Base-by-base conservation (phyloP, 2,329 filamentous ascomycete species). In the Botrytis deweyae region DNA sequence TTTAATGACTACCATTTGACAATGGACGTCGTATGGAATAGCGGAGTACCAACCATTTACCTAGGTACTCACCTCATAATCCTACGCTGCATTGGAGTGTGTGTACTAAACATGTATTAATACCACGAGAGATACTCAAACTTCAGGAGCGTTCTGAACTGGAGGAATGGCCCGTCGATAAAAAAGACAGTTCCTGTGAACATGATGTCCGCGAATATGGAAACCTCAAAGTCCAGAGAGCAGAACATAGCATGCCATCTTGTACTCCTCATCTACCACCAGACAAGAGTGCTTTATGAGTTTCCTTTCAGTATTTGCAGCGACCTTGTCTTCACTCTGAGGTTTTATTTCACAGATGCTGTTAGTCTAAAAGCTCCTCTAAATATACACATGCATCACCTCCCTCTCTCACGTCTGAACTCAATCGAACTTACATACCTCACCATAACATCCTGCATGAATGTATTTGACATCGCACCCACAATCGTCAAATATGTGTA, bases 391-490 rank as follows among this genome's bases (percentile, higher is more conserved):
- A 5, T 77, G 79, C 25, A 75, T 80, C 25, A 77, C 76, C 3
- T 70, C 66, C 8, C 75, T 81, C 62, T 76, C 77, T 3, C 59
- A 36, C 5, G 76, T 58, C 77, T 80, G 9, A 22, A 44, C 14
- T 76, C 79, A 3, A 68, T 75, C 4, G 77, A 77, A 64, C 66
- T 78, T 1, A 77, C 80, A 63, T 80, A 80, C 49, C 74, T 81
- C 6, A 80, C 79, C 3, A 75, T 80, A 3, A 81, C 79, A 9
- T 77, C 77, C 14, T 81, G 81, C 66, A 75, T 80, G 75, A 85
- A 90, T 61, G 84, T 90, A 29, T 88, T 89, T 81, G 88, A 86
- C 12, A 80, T 91, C 18, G 84, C 86, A 0, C 89, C 89, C 44
- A 86, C 85, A 76, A 84, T 90, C 73, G 77, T 75, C 75, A 78